Percentiles rank a stretch among this genome's conserved stretches.
These are phyloP conservation scores for Trichosporon sp. DNA, from an alignment of 1,284 basidiomycete genomes.

Conservation along the genomic window DNA sequence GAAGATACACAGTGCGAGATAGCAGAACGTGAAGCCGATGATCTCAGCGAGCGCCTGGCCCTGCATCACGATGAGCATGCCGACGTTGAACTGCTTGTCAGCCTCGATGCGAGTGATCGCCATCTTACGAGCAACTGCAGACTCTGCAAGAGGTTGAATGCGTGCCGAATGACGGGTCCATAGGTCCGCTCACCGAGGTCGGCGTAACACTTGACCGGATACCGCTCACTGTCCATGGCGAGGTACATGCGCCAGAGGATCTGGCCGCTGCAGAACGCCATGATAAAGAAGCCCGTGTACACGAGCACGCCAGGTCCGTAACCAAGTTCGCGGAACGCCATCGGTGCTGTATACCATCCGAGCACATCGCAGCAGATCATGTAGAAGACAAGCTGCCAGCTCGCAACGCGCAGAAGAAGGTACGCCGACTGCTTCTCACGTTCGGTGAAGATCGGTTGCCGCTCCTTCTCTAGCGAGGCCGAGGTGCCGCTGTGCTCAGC, in stretches of 20 bases:
- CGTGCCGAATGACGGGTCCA: constrained; percentile 22
- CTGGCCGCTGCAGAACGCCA: constrained; percentile 31
- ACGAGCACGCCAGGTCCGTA: constrained; percentile 39
- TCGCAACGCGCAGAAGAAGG: constrained; percentile 29
- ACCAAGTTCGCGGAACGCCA: constrained; percentile 43
- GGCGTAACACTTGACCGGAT: constrained; percentile 32
- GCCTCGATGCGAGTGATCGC: background rate
- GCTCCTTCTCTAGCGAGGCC: background rate
- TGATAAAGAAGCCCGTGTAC: constrained; percentile 30
- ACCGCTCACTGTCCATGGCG: constrained; percentile 31
- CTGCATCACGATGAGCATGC: constrained; percentile 25
- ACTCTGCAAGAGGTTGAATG: constrained; percentile 29
- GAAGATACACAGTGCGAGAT: constrained; percentile 22
- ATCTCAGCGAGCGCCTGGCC: constrained; percentile 24
- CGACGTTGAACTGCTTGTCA: constrained; percentile 28
- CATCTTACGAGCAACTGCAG: constrained; percentile 26
- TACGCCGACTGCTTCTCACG: constrained; percentile 19
- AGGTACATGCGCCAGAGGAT: constrained; percentile 35
- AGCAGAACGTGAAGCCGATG: constrained; percentile 30
- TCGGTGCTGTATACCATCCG: constrained; percentile 50
- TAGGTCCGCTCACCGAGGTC: constrained; percentile 33
- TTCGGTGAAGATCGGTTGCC: constrained; percentile 12
- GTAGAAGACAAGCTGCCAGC: constrained; percentile 35
- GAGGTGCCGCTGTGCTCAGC: background rate
- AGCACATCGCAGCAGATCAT: constrained; percentile 40